phyloP scores from a whole-genome alignment of 345 rosid species.

The Populus tremula region DNA sequence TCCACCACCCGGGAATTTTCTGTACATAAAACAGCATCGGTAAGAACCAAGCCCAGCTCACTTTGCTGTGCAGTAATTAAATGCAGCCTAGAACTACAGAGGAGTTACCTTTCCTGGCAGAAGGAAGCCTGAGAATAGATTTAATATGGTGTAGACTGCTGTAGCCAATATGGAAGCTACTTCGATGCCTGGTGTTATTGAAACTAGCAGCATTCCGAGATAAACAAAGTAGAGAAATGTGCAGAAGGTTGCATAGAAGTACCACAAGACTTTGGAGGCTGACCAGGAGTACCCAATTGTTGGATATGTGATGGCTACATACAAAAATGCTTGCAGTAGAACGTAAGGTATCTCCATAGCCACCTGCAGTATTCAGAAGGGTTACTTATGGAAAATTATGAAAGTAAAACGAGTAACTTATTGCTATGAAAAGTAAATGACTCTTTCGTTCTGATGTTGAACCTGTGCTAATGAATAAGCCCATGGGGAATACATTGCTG shows the following conservation, averaged over 20 bases:
- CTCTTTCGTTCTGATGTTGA: no score
- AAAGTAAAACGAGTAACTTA: neutral
- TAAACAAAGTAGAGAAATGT: slow-evolving; percentile 25
- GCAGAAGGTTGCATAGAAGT: slow-evolving; percentile 19
- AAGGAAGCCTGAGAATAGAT: slow-evolving; percentile 33
- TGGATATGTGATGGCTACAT: slow-evolving; percentile 9
- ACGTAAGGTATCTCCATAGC: slow-evolving; percentile 25
- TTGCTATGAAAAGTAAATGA: neutral
- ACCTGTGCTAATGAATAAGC: slow-evolving; percentile 7
- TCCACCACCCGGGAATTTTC: slow-evolving; percentile 32
- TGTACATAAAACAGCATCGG: neutral
- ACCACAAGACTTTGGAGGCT: slow-evolving; percentile 25
- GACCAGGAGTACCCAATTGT: slow-evolving; percentile 12
- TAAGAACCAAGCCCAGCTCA: neutral
- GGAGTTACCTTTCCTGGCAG: slow-evolving; percentile 26
- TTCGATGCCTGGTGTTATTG: slow-evolving; percentile 18
- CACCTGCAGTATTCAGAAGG: slow-evolving; percentile 9
- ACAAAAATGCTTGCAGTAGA: neutral
- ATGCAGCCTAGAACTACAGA: neutral
- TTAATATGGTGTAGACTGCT: slow-evolving; percentile 19
- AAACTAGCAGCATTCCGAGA: slow-evolving; percentile 28
- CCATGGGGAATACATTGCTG: slow-evolving; percentile 1
- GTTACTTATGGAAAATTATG: no score
- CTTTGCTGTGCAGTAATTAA: neutral
- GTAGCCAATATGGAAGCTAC: slow-evolving; percentile 6